Percentiles rank a stretch among this genome's conserved stretches.
phyloP scores from a whole-genome alignment of 2,329 filamentous ascomycete genomes.

The Penicillium sp. region DNA sequence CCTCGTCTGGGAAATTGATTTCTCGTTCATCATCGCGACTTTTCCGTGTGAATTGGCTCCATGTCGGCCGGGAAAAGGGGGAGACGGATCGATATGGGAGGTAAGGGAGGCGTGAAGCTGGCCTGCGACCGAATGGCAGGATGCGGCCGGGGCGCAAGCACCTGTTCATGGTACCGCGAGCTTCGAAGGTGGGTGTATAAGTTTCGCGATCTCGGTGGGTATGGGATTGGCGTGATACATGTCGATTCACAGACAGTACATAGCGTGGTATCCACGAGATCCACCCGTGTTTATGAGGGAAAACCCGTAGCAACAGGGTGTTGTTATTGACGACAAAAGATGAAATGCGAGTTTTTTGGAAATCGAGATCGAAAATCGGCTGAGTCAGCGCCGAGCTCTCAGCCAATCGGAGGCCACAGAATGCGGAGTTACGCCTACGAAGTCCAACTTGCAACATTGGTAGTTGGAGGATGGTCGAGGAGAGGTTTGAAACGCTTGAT shows the following conservation, averaged over 20 bases:
- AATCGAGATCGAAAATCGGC: conserved; percentile 5
- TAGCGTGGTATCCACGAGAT: conserved; percentile 4
- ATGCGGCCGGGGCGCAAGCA: conserved; percentile 39
- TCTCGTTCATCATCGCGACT: conserved; percentile 4
- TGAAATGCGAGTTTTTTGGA: conserved; percentile 10
- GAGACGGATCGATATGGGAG: conserved; percentile 10
- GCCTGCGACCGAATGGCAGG: conserved; percentile 34
- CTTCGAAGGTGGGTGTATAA: conserved; percentile 27
- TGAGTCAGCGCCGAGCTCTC: conserved; percentile 5
- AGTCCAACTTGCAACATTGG: conserved; percentile 3
- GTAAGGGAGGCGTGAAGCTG: conserved; percentile 17
- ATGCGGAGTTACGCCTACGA: conserved; percentile 8
- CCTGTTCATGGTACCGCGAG: conserved; percentile 45
- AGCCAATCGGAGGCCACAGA: conserved; percentile 3
- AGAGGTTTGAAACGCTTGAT: too few relatives aligned
- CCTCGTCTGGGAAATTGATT: conserved; percentile 18
- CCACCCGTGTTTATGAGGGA: neutral
- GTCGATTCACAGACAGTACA: conserved; percentile 23
- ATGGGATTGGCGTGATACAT: conserved; percentile 27
- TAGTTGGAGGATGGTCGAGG: neutral
- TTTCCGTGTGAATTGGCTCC: neutral
- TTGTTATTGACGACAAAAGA: neutral
- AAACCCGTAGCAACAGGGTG: neutral
- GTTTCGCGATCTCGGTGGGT: conserved; percentile 31
- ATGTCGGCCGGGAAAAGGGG: conserved; percentile 8